Conservation (phyloP, 441 rosid genomes). For the Cnidoscolus chayamansa region DNA sequence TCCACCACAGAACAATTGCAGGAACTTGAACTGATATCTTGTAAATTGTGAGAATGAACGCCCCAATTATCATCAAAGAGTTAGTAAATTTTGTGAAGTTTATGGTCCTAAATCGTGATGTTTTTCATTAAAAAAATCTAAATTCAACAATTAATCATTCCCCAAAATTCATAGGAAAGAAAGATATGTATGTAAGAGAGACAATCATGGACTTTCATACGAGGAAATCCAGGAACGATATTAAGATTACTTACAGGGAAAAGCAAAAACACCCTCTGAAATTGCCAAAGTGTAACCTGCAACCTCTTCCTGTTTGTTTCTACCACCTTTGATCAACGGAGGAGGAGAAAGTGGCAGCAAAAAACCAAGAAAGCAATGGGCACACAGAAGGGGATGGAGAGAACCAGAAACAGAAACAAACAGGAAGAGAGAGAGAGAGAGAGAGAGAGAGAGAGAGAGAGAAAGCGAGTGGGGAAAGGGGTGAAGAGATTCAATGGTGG, state of each 20-base stretch:
- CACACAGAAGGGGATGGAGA: background rate
- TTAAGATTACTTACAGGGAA: too few species aligned
- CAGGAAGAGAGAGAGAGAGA: conserved; percentile 6
- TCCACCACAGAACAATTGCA: background rate
- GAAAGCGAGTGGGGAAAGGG: background rate
- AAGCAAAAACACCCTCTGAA: too few species aligned
- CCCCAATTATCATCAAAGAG: background rate
- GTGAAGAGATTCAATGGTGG: conserved; percentile 21
- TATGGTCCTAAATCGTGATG: too few species aligned
- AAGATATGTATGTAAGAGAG: too few species aligned
- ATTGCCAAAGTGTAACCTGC: background rate
- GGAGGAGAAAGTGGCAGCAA: background rate
- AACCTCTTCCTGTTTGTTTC: background rate
- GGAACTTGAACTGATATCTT: background rate
- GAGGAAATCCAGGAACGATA: too few species aligned
- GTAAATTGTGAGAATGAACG: background rate
- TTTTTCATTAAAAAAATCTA: too few species aligned
- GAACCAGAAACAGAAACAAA: background rate
- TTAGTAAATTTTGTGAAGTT: background rate
- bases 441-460: background rate
- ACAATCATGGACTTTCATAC: too few species aligned
- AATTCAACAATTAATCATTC: too few species aligned
- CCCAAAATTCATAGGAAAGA: too few species aligned
- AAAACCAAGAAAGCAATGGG: background rate
- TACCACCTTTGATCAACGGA: background rate